Evolutionary conservation across 2,329 filamentous ascomycete genomes (phyloP), one percentile per base, ranked within the genome.

Genomic region (Pseudophaeomoniella oleicola): DNA sequence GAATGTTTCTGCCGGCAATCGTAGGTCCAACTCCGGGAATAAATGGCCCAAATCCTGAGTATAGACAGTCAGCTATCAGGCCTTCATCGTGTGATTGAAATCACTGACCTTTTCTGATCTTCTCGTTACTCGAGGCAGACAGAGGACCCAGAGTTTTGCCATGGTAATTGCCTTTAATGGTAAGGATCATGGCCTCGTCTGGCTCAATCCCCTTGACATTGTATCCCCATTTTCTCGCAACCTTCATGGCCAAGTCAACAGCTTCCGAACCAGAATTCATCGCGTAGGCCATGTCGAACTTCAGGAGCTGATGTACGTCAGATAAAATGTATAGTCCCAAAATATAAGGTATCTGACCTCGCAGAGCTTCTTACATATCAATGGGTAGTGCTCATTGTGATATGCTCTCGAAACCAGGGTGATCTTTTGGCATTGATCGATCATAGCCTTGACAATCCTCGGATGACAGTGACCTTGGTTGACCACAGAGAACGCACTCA

Each of bases 401-500:
- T 30, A 39, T 16, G 34, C 37, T 16, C 35, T 18, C 10, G 37
- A 39, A 30, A 16, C 32, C 3, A n/a, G n/a, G n/a, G 37, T 42
- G 10, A 39, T 14, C 15, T 37, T 36, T 35, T 39, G 36, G 12
- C 18, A 31, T 19, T 44, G 42, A 4, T 40, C 37, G 5, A 42
- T 27, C 36, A 44, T 19, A 4, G 39, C 40, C 11, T 12, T 14
- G 3, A 42, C 29, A 16, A 44, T 36, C 18, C 32, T 19, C 12
- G 40, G 42, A 31, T 44, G 40, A 29, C 42, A 40, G 32, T 44
- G 40, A 16, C 42, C 42, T 15, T 40, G 37, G 18, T 44, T 44
- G 22, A 38, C 34, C 4, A 38, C 42, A n/a, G 37, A 39, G 30
- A 42, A 44, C 4, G 18, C 12, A 13, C 18, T 30, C 4, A 44